Base-by-base conservation (phyloP, 202 grass and related monocot species). In the Digitaria exilis region DNA sequence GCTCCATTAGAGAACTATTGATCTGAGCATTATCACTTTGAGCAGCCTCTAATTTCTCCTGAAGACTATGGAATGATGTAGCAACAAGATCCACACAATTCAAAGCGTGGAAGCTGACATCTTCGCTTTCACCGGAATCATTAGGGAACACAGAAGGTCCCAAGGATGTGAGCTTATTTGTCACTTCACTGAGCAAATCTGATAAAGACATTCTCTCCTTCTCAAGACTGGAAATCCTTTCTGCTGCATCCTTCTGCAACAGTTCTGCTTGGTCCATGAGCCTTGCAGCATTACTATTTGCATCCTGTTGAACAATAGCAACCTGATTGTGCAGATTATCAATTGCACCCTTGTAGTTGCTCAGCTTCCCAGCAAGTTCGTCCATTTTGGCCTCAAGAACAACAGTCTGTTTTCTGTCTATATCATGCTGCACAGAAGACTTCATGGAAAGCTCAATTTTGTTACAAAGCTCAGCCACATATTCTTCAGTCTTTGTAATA, bases 191-290 rank as follows among this genome's bases (percentile, higher is more conserved):
- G 34, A 94, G 86, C 28, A 84, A 61, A 73, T 73, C 69, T 65
- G 66, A 73, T 50, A 93, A 80, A 81, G 81, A 86, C 39, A 66
- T 51, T 63, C 58, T 94, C 80, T 97, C 92, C 69, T 87, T 75
- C 76, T 79, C 77, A 73, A 93, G 76, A 80, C 81, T 73, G 22
- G 69, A 90, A 60, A 92, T 73, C 73, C 68, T 93, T 54, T 82
- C 83, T 83, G 63, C 65, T 54, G 76, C 29, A 75, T 94, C 89
- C 24, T 89, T 91, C 74, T 98, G 87, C 89, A 98, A 89, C 79
- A 89, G 28, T 78, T 92, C 87, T 59, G 84, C 61, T 86, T 91
- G 88, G 75, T 87, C 74, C 55, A 71, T 69, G 55, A 98, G 58
- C 80, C 69, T 85, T 81, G 29, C 74, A 80, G 80, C 50, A 61